Evolutionary conservation across 768 basidiomycete species (phyloP), one percentile per base, ranked within the genome.

Genomic region (Lyophyllum decastes): DNA sequence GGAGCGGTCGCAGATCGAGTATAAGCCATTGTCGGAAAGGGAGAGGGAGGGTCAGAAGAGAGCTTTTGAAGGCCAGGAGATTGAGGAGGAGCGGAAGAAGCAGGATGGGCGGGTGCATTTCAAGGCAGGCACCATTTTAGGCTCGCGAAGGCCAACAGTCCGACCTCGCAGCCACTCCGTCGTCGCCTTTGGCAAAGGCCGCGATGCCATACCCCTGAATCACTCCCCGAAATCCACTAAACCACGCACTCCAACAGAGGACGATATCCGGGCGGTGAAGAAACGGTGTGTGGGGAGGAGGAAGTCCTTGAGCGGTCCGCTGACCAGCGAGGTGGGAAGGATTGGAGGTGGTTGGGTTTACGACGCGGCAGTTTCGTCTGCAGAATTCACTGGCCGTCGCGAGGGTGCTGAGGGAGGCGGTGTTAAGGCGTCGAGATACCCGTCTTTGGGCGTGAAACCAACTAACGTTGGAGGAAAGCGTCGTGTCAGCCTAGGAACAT

Each of bases 251-350:
- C 51, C 52, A 22, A 38, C 40, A 16, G 49, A 50, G 24, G 69
- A 66, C 30, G 68, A 72, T n/a, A 51, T 65, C 25, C 73, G 78
- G 49, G 79, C 70, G 2, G 61, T 83, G 65, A 85, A 86, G 74
- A 84, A 83, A 63, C 75, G 84, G 35, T 85, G 83, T 48, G 73
- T 84, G 10, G 79, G 82, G 8, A 69, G 82, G 54, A 74, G 82
- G 52, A 81, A 77, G 64, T 83, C 81, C 10, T 52, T 76, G 56
- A 71, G 64, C 27, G 77, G 73, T 11, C 67, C 69, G 3, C 38
- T 72, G 54, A 41, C 5, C n/a, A 68, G 68, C 48, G 64, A 59
- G 7, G 58, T 35, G 21, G 64, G 61, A 22, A 59, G 61, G 22
- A n/a, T 64, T 33, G 66, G 68, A 57, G 69, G 68, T 8, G 59